Evolutionary conservation across 164 flowering plant species (phyloP), one percentile per base, ranked within the genome.

Genomic region (Tetrastigma voinierianum): DNA sequence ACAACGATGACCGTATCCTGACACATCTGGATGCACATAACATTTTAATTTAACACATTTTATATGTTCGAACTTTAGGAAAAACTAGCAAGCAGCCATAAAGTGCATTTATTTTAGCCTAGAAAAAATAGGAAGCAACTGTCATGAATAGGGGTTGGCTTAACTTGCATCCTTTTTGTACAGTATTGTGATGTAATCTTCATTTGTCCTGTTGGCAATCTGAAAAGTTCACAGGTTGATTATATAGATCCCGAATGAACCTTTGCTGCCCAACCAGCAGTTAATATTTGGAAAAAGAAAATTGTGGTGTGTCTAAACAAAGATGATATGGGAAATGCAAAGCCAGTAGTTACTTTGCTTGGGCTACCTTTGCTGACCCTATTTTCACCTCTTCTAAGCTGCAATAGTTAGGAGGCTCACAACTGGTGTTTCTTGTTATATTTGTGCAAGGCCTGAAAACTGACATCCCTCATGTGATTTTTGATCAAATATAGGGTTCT

Each of bases 401-500:
- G 10, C 45, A 25, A 16, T 40, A 0, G 8, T 3, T 57, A 32
- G 52, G 61, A 15, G 8, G 15, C 4, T 23, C 19, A 16, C 19
- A 57, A 25, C 21, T 21, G 13, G 12, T 2, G 21, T 21, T 4
- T 59, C 18, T 19, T 17, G 25, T 16, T 45, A 19, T 32, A 32
- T 32, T 19, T 46, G 17, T 57, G 16, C 21, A 46, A 67, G 9
- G 57, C 11, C 15, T 48, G 49, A 44, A 57, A 6, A 24, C 3
- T 60, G 61, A 25, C 3, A 44, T 48, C 48, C 32, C n/a, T 13
- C n/a, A 49, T 47, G 32, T 59, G 17, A 4, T 59, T 46, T 51
- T 53, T 56, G 46, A 23, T 55, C 48, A 40, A 11, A 54, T 80
- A 77, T 90, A 93, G 98, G 84, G 77, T 88, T 53, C 91, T 91